Conservation (phyloP, 2,329 filamentous ascomycete species). For the Aspergillus novofumigatus region DNA sequence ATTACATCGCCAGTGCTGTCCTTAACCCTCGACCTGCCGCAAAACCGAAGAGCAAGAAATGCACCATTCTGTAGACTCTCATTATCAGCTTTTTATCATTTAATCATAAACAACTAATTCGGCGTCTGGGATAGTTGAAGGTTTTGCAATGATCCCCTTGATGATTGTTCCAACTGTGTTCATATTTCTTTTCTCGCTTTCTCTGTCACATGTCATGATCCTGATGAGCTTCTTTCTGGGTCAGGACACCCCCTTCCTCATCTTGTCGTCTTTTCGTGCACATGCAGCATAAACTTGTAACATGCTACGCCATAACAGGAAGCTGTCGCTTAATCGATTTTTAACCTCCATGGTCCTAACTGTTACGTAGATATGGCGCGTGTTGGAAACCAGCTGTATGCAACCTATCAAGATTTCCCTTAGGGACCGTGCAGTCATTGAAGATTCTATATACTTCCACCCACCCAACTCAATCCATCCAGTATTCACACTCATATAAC, state of each 20-base stretch:
- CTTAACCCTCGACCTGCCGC: slow-evolving; percentile 45
- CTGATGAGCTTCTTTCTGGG: slow-evolving; percentile 12
- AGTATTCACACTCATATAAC: slow-evolving; percentile 10
- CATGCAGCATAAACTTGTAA: slow-evolving; percentile 25
- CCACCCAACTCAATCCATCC: slow-evolving; percentile 5
- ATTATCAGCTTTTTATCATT: slow-evolving; percentile 24
- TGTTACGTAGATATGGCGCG: not conserved
- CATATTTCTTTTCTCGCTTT: slow-evolving; percentile 15
- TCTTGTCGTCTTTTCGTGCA: slow-evolving; percentile 11
- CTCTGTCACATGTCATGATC: slow-evolving; percentile 15
- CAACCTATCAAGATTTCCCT: not conserved
- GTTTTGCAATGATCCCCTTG: slow-evolving; percentile 17
- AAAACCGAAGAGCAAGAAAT: slow-evolving; percentile 46
- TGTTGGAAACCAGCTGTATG: not conserved
- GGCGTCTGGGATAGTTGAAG: slow-evolving; percentile 32
- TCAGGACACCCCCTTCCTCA: slow-evolving; percentile 9
- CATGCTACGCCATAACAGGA: slow-evolving; percentile 22
- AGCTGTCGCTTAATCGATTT: slow-evolving; percentile 11
- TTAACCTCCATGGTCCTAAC: not conserved
- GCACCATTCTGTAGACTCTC: slow-evolving; percentile 40
- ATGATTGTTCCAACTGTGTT: slow-evolving; percentile 26
- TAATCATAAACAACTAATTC: slow-evolving; percentile 38
- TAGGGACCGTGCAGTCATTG: not conserved
- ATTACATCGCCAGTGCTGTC: slow-evolving; percentile 37
- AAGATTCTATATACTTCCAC: slow-evolving; percentile 2